Conservation (phyloP, 441 rosid species). For the Bruguiera hainesii region DNA sequence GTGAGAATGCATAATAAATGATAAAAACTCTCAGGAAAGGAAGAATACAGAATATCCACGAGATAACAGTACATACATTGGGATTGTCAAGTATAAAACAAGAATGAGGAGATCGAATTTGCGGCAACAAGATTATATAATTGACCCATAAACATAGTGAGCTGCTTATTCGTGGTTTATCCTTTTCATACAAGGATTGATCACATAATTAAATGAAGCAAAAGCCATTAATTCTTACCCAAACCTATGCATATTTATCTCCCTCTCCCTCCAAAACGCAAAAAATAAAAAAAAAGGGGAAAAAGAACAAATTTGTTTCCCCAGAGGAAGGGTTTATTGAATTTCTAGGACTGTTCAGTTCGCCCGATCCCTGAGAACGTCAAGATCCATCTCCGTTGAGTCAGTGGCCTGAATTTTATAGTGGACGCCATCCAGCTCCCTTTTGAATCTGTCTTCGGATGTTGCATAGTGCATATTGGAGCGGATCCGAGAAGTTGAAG, state of each 20-base stretch:
- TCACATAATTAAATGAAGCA: slow-evolving; percentile 18
- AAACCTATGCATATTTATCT: slow-evolving; percentile 8
- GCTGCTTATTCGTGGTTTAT: slow-evolving; percentile 13
- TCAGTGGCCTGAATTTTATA: slow-evolving; percentile 60
- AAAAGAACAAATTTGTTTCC: slow-evolving; percentile 10
- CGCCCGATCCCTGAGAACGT: slow-evolving; percentile 51
- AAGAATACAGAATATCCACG: not conserved
- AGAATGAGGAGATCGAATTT: slow-evolving; percentile 3
- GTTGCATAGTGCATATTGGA: slow-evolving; percentile 64
- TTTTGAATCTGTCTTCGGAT: slow-evolving; percentile 53
- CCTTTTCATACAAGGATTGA: slow-evolving; percentile 19
- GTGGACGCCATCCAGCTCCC: slow-evolving; percentile 53
- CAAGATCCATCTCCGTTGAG: slow-evolving; percentile 57
- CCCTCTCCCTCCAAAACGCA: not conserved
- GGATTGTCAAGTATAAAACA: not conserved
- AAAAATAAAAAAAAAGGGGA: slow-evolving; percentile 5
- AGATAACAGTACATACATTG: not conserved
- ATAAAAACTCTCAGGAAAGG: not conserved
- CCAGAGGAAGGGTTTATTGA: slow-evolving; percentile 5
- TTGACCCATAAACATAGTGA: slow-evolving; percentile 1
- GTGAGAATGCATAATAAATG: no score
- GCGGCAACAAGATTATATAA: no score
- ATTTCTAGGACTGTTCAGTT: slow-evolving; percentile 17
- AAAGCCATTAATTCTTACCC: slow-evolving; percentile 7
- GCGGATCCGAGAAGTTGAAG: slow-evolving; percentile 50